Evolutionary conservation across 306 rosid species (phyloP).

Genomic region (Dryas alaskensis): DNA sequence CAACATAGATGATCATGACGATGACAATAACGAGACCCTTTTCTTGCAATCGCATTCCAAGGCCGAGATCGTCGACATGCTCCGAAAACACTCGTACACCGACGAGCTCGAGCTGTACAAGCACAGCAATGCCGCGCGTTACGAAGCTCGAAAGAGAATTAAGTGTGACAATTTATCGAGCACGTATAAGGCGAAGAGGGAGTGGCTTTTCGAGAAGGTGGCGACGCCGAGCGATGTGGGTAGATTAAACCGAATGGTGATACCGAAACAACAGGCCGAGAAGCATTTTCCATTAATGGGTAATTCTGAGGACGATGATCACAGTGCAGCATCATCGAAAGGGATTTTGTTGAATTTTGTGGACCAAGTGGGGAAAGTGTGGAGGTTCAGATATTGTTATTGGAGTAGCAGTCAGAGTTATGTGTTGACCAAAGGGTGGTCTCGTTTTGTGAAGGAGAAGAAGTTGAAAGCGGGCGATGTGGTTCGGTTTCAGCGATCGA

Average conservation of each 20-base stretch:
- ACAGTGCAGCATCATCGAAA: not conserved
- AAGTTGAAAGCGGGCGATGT: slow-evolving; percentile 36
- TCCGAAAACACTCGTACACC: slow-evolving; percentile 40
- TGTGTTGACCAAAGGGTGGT: slow-evolving; percentile 48
- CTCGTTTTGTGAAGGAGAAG: slow-evolving; percentile 48
- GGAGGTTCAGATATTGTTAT: slow-evolving; percentile 46
- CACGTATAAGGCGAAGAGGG: not conserved
- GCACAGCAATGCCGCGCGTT: not conserved
- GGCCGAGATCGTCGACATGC: slow-evolving; percentile 47
- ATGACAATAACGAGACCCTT: slow-evolving; percentile 1
- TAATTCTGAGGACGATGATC: not conserved
- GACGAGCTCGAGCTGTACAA: slow-evolving; percentile 35
- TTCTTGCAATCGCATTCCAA: slow-evolving; percentile 45
- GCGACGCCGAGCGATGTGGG: slow-evolving; percentile 54
- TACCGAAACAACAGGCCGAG: slow-evolving; percentile 48
- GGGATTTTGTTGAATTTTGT: slow-evolving; percentile 35
- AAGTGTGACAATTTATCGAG: not conserved
- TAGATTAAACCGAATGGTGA: slow-evolving; percentile 39
- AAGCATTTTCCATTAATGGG: slow-evolving; percentile 29
- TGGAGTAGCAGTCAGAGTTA: slow-evolving; percentile 51
- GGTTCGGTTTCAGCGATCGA: slow-evolving; percentile 34
- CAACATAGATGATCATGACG: not conserved
- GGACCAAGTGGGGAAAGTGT: slow-evolving; percentile 33
- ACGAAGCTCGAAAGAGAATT: not conserved
- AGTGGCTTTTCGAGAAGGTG: slow-evolving; percentile 39